Base-by-base conservation (phyloP, 1,284 basidiomycete species). In the Cryptococcus floricola region DNA sequence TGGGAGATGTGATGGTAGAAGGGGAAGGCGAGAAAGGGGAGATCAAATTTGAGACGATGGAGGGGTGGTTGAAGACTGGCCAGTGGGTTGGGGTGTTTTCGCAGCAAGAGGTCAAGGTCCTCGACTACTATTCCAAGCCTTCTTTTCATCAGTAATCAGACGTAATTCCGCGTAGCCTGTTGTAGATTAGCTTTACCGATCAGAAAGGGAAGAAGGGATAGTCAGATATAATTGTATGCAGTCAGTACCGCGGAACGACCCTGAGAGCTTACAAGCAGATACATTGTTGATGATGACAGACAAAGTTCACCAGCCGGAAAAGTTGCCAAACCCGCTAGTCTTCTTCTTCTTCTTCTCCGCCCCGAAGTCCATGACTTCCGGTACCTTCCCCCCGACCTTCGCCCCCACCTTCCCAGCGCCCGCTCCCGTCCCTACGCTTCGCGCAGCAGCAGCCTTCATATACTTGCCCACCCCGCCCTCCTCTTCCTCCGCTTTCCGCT, bases 321-420 rank as follows among this genome's bases (percentile, higher is more conserved):
- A 80, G 57, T 79, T 76, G 9, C 79, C 79, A 67, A 80, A 80
- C 4, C 78, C 78, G 9, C 76, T 76, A 1, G 60, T 61, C 52
- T 71, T 70, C 59, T 68, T 67, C 70, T 78, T 79, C 66, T 75
- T 76, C 71, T 77, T 77, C 57, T 76, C 74, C 25, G 46, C 42
- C 13, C 70, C 72, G 62, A 70, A 73, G 54, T 74, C 70, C 50
- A 65, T 27, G 7, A 50, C 54, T 19, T 53, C 58, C n/a, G 51
- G 42, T 41, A 45, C 46, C 23, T 37, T 34, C 27, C 38, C 45
- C 18, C 54, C 53, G 39, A 50, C 56, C 25, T 37, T 31, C 37
- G 47, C 64, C 8, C 28, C 39, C 5, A 50, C 61, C 7, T 18
- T 27, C 27, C 34, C 52, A 6, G 19, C 48, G 16, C 46, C n/a